Conservation (phyloP, 2,329 filamentous ascomycete species). For the Lasiodiplodia citricola region DNA sequence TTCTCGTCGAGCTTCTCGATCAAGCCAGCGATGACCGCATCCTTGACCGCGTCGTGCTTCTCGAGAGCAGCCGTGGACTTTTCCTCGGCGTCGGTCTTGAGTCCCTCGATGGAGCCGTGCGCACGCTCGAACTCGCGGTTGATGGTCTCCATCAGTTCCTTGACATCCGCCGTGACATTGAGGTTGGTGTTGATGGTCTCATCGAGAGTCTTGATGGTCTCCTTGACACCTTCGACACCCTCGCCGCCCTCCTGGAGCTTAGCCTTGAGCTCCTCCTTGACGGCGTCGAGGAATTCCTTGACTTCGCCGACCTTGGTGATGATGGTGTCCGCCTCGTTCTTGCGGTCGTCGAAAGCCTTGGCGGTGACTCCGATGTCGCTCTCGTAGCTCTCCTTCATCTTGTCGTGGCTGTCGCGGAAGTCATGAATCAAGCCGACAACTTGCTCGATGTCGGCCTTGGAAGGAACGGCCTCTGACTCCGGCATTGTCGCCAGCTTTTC, state of each 20-base stretch:
- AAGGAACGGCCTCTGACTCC: conserved; percentile 72
- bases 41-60: conserved; percentile 65
- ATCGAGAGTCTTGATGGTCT: conserved; percentile 70
- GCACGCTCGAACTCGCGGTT: conserved; percentile 88
- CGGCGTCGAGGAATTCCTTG: conserved; percentile 75
- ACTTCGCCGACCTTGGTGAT: conserved; percentile 80
- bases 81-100: conserved; percentile 78
- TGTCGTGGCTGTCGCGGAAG: conserved; percentile 64
- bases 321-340: conserved; percentile 80
- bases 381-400: conserved; percentile 75
- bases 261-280: conserved; percentile 75
- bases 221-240: conserved; percentile 64
- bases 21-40: conserved; percentile 60
- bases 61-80: conserved; percentile 60
- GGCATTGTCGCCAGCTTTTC: conserved; percentile 72
- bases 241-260: conserved; percentile 78
- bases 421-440: conserved; percentile 60
- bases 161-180: conserved; percentile 53
- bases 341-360: conserved; percentile 82
- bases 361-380: conserved; percentile 75
- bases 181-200: conserved; percentile 64
- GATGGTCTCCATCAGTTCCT: conserved; percentile 72
- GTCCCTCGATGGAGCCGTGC: conserved; percentile 76
- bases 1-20: conserved; percentile 72
- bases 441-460: conserved; percentile 75